phyloP scores from a whole-genome alignment of 1,284 basidiomycete genomes.

The Papiliotrema flavescens region DNA sequence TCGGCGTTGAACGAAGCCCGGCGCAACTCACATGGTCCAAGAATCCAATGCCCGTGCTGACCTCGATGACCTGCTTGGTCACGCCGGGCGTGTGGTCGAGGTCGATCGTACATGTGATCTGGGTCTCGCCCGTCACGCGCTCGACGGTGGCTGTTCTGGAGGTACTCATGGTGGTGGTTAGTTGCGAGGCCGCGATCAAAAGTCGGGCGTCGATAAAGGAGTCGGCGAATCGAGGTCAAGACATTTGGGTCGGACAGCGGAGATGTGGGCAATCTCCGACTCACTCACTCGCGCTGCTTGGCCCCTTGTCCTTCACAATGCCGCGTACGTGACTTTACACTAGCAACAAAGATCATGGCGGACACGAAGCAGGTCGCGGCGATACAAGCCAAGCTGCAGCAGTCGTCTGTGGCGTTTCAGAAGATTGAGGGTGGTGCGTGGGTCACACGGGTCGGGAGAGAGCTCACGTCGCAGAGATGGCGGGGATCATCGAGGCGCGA shows the following conservation, averaged over 20 bases:
- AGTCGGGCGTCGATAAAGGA: too few relatives aligned
- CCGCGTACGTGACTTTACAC: too few relatives aligned
- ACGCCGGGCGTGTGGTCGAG: constrained; percentile 74
- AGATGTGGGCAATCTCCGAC: too few relatives aligned
- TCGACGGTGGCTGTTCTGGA: constrained; percentile 63
- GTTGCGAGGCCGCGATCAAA: too few relatives aligned
- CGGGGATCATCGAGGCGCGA: constrained; percentile 67
- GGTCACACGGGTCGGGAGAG: constrained; percentile 12
- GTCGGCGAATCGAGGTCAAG: too few relatives aligned
- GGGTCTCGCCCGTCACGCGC: constrained; percentile 89
- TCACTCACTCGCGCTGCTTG: too few relatives aligned
- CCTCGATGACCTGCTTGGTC: constrained; percentile 69
- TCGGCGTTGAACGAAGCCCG: neutral
- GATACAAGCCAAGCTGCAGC: constrained; percentile 55
- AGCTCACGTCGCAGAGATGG: constrained; percentile 54
- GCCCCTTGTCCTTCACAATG: too few relatives aligned
- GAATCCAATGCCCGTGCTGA: constrained; percentile 96
- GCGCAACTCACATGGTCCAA: constrained; percentile 83
- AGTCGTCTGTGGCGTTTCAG: constrained; percentile 68
- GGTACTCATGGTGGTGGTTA: too few relatives aligned
- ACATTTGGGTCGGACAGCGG: too few relatives aligned
- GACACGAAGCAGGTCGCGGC: constrained; percentile 21
- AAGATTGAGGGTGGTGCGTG: constrained; percentile 61
- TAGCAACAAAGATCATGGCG: constrained; percentile 6
- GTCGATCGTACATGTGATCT: constrained; percentile 75